Evolutionary conservation across 2,329 filamentous ascomycete species (phyloP).

Genomic region (Ceratocystis huliohia): DNA sequence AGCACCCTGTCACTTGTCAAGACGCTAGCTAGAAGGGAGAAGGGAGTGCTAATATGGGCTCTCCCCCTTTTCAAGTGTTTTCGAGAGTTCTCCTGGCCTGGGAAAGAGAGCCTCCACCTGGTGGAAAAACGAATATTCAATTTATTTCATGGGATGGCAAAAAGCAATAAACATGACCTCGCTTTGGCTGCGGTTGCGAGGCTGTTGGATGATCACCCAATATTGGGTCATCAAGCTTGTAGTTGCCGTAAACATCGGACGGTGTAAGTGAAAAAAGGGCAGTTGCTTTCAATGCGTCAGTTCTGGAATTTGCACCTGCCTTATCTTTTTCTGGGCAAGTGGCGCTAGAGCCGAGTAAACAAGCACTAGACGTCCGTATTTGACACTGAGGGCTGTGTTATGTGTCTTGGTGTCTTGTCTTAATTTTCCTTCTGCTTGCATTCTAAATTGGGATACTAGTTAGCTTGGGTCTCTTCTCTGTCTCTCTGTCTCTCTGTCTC

Average conservation of each 20-base stretch:
- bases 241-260: constrained; percentile 8
- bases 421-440: neutral
- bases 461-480: neutral
- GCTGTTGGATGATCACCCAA: neutral
- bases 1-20: constrained; percentile 1
- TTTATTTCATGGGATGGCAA: neutral
- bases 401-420: neutral
- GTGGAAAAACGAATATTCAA: neutral
- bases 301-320: neutral
- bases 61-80: neutral
- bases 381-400: too few relatives aligned
- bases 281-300: neutral
- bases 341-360: neutral
- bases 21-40: neutral
- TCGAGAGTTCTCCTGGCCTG: neutral
- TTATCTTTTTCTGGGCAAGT: neutral
- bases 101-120: neutral
- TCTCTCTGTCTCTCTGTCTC: neutral
- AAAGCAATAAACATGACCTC: too few relatives aligned
- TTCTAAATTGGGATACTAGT: neutral
- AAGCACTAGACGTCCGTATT: neutral
- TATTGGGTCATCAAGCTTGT: neutral
- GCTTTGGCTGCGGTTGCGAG: neutral
- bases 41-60: neutral
- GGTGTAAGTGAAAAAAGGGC: neutral